Evolutionary conservation across 345 rosid genomes (phyloP).

Genomic region (Theobroma cacao): DNA sequence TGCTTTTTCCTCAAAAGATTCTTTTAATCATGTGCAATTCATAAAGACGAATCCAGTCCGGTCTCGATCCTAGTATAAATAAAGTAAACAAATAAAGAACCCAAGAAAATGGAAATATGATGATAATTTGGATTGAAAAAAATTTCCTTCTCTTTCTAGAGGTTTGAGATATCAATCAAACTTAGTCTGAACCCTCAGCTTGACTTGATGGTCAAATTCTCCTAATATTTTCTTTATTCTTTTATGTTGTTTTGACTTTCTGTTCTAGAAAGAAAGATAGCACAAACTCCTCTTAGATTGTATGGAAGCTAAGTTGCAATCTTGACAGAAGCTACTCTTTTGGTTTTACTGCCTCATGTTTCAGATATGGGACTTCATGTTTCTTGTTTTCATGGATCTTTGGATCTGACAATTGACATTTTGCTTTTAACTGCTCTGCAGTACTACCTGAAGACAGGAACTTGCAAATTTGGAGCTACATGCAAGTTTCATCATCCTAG

Average conservation of each 20-base stretch:
- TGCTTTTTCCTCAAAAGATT: slow-evolving; percentile 5
- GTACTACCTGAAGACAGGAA: slow-evolving; percentile 97
- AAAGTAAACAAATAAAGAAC: neutral
- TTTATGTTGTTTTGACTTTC: neutral
- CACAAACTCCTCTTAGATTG: neutral
- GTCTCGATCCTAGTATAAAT: neutral
- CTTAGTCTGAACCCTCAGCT: neutral
- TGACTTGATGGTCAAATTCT: neutral
- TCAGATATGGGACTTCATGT: neutral
- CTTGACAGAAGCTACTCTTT: neutral
- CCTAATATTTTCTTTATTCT: neutral
- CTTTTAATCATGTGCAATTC: neutral
- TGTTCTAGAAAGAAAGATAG: neutral
- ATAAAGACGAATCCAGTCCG: neutral
- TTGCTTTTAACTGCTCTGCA: slow-evolving; percentile 35
- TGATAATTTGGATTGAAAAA: neutral
- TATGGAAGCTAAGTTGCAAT: neutral
- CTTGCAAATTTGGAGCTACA: slow-evolving; percentile 99
- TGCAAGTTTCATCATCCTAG: slow-evolving; percentile 99
- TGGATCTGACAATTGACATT: slow-evolving; percentile 16
- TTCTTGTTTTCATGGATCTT: slow-evolving; percentile 1
- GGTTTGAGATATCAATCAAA: neutral
- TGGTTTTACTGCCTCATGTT: neutral
- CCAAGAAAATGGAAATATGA: neutral
- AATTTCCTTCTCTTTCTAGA: neutral